Percentiles rank a stretch among this genome's conserved stretches.
Conservation (phyloP, 345 rosid species). For the Ricinus communis region DNA sequence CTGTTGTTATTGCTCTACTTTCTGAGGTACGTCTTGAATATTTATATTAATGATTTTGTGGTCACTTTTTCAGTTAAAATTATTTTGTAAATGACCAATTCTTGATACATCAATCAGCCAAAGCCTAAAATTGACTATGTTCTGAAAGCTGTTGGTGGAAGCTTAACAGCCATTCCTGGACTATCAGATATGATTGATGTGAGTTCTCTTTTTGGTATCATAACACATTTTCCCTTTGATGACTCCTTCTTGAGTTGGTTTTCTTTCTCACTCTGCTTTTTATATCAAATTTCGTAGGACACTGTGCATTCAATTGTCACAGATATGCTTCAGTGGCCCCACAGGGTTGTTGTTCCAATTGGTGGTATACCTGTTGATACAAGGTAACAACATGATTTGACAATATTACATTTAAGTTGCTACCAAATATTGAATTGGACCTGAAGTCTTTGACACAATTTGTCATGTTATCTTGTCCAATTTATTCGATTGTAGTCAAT, state of each 20-base stretch:
- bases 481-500: background rate
- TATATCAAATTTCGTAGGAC: slow-evolving; percentile 51
- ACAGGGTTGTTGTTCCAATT: slow-evolving; percentile 95
- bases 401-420: background rate
- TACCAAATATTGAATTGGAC: background rate
- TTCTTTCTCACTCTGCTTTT: slow-evolving; percentile 2
- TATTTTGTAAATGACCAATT: slow-evolving; percentile 24
- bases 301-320: slow-evolving; percentile 77
- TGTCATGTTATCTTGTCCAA: background rate
- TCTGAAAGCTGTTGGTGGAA: slow-evolving; percentile 97
- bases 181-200: slow-evolving; percentile 97
- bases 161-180: slow-evolving; percentile 96
- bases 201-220: slow-evolving; percentile 33
- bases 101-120: slow-evolving; percentile 51
- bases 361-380: slow-evolving; percentile 88
- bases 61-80: background rate
- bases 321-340: slow-evolving; percentile 99
- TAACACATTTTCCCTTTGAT: background rate
- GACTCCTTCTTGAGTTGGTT: background rate
- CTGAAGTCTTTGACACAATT: background rate
- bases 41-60: slow-evolving; percentile 5
- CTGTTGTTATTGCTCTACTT: slow-evolving; percentile 93
- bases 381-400: slow-evolving; percentile 44
- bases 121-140: slow-evolving; percentile 94
- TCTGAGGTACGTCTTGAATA: slow-evolving; percentile 58